Conservation (phyloP, 495 filamentous ascomycete species). For the Xylaria cubensis region DNA sequence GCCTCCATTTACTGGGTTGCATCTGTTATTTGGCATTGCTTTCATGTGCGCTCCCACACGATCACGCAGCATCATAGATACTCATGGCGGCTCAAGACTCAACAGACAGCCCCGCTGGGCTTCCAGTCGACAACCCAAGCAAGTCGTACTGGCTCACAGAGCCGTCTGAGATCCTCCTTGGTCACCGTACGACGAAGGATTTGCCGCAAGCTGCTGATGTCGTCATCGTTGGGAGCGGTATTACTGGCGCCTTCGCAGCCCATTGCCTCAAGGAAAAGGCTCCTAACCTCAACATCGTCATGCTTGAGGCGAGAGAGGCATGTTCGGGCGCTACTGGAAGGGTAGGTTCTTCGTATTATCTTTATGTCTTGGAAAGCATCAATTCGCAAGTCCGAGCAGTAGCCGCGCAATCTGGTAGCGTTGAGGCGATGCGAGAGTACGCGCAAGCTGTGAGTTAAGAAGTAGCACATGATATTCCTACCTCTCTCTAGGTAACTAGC, state of each 20-base stretch:
- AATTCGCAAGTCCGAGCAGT: no score
- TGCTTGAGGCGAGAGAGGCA: constrained; percentile 80
- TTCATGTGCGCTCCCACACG: constrained; percentile 8
- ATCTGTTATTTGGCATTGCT: constrained; percentile 14
- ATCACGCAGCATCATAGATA: constrained; percentile 4
- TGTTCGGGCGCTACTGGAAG: constrained; percentile 84
- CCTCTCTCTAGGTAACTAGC: no score
- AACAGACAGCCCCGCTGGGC: constrained; percentile 45
- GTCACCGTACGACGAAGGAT: constrained; percentile 64
- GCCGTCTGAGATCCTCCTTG: constrained; percentile 60
- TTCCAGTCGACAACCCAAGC: constrained; percentile 63
- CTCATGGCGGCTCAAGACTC: constrained; percentile 33
- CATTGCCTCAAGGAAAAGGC: constrained; percentile 58
- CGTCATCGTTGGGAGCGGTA: constrained; percentile 73
- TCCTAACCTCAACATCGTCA: constrained; percentile 57
- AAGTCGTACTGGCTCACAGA: constrained; percentile 75
- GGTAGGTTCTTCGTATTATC: constrained; percentile 44
- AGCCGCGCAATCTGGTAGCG: no score
- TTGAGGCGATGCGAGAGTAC: no score
- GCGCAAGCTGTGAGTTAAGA: no score
- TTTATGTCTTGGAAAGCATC: no score
- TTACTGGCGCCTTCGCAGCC: constrained; percentile 72
- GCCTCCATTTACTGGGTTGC: constrained; percentile 5
- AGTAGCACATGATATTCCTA: no score
- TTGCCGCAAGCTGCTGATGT: constrained; percentile 70